Conservation (phyloP, 495 filamentous ascomycete genomes). For the Xylaria intraflava region DNA sequence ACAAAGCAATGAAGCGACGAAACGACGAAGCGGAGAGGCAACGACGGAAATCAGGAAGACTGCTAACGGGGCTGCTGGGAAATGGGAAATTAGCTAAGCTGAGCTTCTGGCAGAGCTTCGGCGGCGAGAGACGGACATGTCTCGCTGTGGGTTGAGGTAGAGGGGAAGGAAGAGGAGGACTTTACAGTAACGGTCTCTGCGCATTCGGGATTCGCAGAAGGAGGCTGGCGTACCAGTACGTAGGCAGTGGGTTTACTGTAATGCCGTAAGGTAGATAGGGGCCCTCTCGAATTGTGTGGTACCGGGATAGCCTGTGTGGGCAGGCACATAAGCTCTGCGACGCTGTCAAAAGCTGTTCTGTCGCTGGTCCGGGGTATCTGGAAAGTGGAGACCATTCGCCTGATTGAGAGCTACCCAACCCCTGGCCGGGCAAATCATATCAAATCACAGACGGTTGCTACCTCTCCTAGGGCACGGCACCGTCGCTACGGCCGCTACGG, state of each 20-base stretch:
- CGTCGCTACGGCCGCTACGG: no score
- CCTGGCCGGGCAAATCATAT: conserved; percentile 4
- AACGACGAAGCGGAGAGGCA: background rate
- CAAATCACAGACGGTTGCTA: conserved; percentile 1
- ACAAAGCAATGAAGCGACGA: background rate
- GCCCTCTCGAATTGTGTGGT: background rate
- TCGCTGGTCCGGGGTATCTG: conserved; percentile 5
- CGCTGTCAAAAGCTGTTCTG: conserved; percentile 1
- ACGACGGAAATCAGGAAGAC: background rate
- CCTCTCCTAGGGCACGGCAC: no score
- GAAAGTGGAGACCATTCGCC: background rate
- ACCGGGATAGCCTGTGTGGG: background rate
- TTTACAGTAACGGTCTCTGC: background rate
- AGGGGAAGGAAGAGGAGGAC: background rate
- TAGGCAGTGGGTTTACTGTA: background rate
- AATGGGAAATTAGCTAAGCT: background rate
- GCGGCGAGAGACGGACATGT: background rate
- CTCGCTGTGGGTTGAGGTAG: background rate
- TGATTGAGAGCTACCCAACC: conserved; percentile 1
- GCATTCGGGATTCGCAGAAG: background rate
- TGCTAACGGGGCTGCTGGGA: background rate
- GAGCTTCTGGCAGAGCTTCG: background rate
- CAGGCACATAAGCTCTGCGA: no score
- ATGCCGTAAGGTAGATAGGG: background rate
- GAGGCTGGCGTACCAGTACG: background rate